Conservation (phyloP, 2,329 filamentous ascomycete genomes). For the Epichloe amarillans region DNA sequence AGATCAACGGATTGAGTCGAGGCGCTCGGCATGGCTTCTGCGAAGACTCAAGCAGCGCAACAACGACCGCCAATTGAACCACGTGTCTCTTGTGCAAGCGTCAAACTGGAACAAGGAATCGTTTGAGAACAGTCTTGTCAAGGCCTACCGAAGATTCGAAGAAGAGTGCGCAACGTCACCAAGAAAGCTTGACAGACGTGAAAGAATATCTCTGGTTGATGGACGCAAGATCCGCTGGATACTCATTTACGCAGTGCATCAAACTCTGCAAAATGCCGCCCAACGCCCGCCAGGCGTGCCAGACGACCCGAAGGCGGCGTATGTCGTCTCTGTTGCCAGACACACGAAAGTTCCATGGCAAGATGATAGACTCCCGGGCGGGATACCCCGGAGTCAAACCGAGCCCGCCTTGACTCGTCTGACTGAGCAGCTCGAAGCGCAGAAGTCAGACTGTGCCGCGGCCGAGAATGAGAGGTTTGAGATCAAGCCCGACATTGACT, state of each 20-base stretch:
- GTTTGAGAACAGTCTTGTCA: constrained; percentile 43
- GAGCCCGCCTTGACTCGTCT: constrained; percentile 11
- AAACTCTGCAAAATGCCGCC: constrained; percentile 55
- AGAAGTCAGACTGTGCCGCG: background rate
- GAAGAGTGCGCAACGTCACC: constrained; percentile 37
- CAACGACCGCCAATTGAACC: constrained; percentile 34
- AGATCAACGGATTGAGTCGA: constrained; percentile 15
- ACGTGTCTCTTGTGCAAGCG: constrained; percentile 38
- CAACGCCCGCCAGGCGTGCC: constrained; percentile 47
- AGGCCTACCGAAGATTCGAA: constrained; percentile 59
- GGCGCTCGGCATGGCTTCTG: constrained; percentile 28
- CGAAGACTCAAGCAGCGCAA: constrained; percentile 28
- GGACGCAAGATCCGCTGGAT: constrained; percentile 70
- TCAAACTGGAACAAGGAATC: constrained; percentile 31
- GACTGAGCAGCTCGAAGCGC: constrained; percentile 7
- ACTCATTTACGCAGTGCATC: constrained; percentile 58
- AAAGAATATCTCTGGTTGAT: constrained; percentile 43
- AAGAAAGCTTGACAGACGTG: constrained; percentile 39
- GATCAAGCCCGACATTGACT: constrained; percentile 44
- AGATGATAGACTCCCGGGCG: constrained; percentile 15
- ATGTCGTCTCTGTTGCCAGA: constrained; percentile 36
- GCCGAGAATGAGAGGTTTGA: constrained; percentile 18
- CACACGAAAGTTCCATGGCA: constrained; percentile 34
- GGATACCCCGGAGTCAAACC: constrained; percentile 17
- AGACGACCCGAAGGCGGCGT: constrained; percentile 41